phyloP scores from a whole-genome alignment of 1,284 basidiomycete genomes.

The Kalmanozyma brasiliensis region DNA sequence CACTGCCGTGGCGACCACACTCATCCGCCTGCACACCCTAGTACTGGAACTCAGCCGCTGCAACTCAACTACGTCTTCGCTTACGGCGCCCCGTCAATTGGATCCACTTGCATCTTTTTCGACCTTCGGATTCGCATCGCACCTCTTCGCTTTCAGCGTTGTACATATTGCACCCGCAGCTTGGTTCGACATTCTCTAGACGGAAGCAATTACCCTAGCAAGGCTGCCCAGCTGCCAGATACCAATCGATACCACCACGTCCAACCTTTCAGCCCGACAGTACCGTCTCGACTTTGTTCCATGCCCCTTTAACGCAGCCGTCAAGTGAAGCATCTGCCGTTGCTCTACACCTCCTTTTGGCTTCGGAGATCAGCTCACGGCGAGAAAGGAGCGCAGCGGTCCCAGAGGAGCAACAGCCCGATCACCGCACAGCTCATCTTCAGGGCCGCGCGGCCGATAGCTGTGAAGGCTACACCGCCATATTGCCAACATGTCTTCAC shows the following conservation, averaged over 20 bases:
- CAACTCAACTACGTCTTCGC: neutral
- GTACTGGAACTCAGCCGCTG: too few species aligned
- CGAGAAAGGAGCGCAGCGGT: neutral
- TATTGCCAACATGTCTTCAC: constrained; percentile 23
- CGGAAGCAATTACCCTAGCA: too few species aligned
- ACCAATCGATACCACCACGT: too few species aligned
- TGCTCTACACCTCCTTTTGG: too few species aligned
- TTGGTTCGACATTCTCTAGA: neutral
- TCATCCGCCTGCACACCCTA: too few species aligned
- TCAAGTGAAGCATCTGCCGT: too few species aligned
- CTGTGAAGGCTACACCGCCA: neutral
- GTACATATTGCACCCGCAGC: neutral
- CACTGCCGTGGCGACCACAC: too few species aligned
- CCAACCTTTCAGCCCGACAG: too few species aligned
- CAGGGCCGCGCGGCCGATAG: constrained; percentile 5
- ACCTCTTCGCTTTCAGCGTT: neutral
- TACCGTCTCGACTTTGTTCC: too few species aligned
- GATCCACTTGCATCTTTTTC: neutral
- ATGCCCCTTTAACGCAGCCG: too few species aligned
- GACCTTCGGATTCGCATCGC: constrained; percentile 13
- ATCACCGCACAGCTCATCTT: neutral
- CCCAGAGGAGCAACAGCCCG: neutral
- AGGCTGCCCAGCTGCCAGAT: too few species aligned
- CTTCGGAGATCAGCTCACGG: too few species aligned
- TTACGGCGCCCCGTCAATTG: neutral